Percentiles rank a stretch among this genome's conserved stretches.
Evolutionary conservation across 805 yeast genomes (phyloP).

Genomic region (Clavispora asparagi): DNA sequence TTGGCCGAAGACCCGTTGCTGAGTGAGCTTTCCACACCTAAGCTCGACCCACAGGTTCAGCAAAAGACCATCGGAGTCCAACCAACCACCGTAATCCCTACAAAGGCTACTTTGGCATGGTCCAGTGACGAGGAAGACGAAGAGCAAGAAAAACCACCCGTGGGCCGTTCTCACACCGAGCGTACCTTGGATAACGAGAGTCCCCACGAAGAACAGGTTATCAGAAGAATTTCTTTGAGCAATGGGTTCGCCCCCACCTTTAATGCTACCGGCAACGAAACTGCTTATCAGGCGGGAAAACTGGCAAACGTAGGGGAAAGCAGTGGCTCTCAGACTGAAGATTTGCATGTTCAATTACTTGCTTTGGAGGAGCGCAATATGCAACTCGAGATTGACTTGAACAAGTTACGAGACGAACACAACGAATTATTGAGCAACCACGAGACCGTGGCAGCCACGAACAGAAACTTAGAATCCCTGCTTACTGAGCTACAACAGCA

Average conservation of each 20-base stretch:
- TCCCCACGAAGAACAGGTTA: conserved; percentile 2
- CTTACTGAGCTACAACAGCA: background rate
- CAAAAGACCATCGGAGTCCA: conserved; percentile 43
- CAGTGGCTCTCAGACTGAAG: background rate
- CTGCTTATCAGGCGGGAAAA: background rate
- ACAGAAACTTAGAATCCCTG: background rate
- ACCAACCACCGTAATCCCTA: conserved; percentile 71
- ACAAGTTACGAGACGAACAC: background rate
- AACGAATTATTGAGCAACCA: background rate
- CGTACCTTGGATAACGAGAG: background rate
- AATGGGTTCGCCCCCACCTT: background rate
- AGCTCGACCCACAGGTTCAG: conserved; percentile 5
- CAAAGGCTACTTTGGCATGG: conserved; percentile 82
- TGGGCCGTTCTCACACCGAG: background rate
- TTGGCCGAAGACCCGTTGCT: background rate
- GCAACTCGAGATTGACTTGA: background rate
- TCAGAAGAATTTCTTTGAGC: conserved; percentile 7
- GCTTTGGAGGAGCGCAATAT: background rate
- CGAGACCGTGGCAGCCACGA: background rate
- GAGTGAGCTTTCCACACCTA: conserved; percentile 13
- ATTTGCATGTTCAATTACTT: background rate
- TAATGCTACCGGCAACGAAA: background rate
- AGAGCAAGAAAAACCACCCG: conserved; percentile 1
- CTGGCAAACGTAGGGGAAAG: background rate
- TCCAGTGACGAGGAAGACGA: conserved; percentile 71